Base-by-base conservation (phyloP, 345 rosid genomes). In the Barbarea vulgaris region DNA sequence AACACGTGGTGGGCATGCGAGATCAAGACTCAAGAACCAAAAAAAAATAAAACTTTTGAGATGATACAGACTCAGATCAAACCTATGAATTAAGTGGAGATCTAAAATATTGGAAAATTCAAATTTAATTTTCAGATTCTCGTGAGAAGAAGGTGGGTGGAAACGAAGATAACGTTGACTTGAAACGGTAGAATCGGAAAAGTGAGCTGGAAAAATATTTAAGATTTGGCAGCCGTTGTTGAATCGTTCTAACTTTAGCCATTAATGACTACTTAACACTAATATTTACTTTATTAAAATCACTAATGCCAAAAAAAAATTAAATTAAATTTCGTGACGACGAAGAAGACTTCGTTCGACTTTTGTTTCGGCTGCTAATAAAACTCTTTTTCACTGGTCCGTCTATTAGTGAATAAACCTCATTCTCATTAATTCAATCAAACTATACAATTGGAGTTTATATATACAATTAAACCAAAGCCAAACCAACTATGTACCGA, bases 151-250 rank as follows among this genome's bases (percentile, higher is more conserved):
- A 77, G 56, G 79, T 34, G 66, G 47, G 60, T 50, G 61, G 74
- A 44, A 61, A 18, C n/a, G 15, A 81, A 41, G 75, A 21, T 1
- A 17, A 58, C 52, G 72, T 56, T 72, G 81, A 64, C 77, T 65
- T 64, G 73, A 58, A 77, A 56, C 81, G 67, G 13, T 58, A 64
- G 68, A 57, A 27, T 64, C 54, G 72, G 67, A 77, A 77, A 64
- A 56, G 4, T 54, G 48, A 69, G 27, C 18, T 39, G 62, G 56
- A 36, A 30, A 1, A 0, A 15, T 2, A 47, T 36, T 75, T 12
- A 22, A 69, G 75, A 51, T 66, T 21, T 58, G 50, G 71, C 31
- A 33, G 71, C 31, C 80, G 52, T 58, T n/a, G 59, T 46, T 78
- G 80, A 83, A 55, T 33, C 56, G 62, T 30, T 65, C 77, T 25